These are phyloP conservation scores for Trichaptum fuscoviolaceum DNA, from an alignment of 768 basidiomycete species.

Conservation along the genomic window DNA sequence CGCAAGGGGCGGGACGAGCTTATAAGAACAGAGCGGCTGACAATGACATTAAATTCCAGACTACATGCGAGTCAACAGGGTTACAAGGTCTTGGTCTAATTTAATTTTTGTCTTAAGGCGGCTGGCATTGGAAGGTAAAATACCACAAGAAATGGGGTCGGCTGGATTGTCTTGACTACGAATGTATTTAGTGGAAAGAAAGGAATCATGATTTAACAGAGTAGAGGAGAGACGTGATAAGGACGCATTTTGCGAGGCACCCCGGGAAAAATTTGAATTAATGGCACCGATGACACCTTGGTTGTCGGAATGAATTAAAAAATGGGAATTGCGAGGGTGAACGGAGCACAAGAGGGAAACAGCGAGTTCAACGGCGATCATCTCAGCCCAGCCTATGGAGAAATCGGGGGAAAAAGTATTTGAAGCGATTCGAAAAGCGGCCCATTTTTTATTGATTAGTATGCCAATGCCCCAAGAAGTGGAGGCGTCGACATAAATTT, in stretches of 20 bases:
- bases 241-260: too few species aligned
- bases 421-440: constrained; percentile 19
- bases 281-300: constrained; percentile 24
- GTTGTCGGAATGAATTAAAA: constrained; percentile 31
- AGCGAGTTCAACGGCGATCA: constrained; percentile 30
- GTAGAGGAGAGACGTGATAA: too few species aligned
- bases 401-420: too few species aligned
- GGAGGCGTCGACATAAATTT: constrained; percentile 30
- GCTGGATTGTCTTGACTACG: constrained; percentile 4
- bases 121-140: too few species aligned
- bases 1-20: too few species aligned
- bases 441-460: constrained; percentile 23
- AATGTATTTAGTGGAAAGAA: constrained; percentile 19
- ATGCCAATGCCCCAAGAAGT: constrained; percentile 31
- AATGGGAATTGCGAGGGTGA: neutral
- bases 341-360: constrained; percentile 6
- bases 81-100: too few species aligned
- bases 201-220: too few species aligned
- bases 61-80: too few species aligned
- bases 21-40: too few species aligned
- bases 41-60: too few species aligned
- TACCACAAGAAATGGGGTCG: neutral
- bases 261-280: constrained; percentile 24
- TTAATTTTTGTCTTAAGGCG: too few species aligned
- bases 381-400: constrained; percentile 37